Base-by-base conservation (phyloP, 805 yeast genomes). In the Candida qinlingensis region DNA sequence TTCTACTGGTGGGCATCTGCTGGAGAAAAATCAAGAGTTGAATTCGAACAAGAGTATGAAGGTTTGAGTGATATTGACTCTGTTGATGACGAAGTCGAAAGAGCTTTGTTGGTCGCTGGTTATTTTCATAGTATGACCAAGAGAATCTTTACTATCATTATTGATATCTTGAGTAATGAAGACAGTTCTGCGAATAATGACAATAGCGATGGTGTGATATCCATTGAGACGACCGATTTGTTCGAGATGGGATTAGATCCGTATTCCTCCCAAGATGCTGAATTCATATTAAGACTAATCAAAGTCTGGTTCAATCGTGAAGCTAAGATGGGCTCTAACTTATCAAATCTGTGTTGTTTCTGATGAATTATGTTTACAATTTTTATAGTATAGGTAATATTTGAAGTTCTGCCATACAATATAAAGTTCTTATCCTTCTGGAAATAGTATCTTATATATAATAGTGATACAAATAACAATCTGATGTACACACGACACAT, bases 1-100 rank as follows among this genome's bases (percentile, higher is more conserved):
- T 75, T 86, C 50, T 69, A 85, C 25, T 87, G 94, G 94, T 87
- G 92, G 89, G 96, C 96, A 3, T 76, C 86, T 31, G 92, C 94
- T 1, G 96, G 94, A 7, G 85, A 82, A 50, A 72, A 74, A 38
- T 69, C 70, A 12, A 64, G 62, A 27, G 60, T 66, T 25, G 67
- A 69, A 41, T 70, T 68, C 30, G 76, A 74, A 38, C 65, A 62
- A 35, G 70, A 66, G 31, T 50, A 68, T 19, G 80, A 75, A 13
- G 72, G 67, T 1, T 54, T 65, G 12, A 56, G 54, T 7, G 59
- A 54, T 4, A 31, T 52, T 12, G 41, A 45, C 9, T 30, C 50
- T 44, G 38, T 48, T 39, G 45, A 53, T 42, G 57, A 57, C 49
- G 58, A 59, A 48, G 51, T 59, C 48, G 53, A 55, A 49, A 54